These are phyloP conservation scores for Apiotrichum gracile DNA, from an alignment of 1,284 basidiomycete genomes.

Conservation along the genomic window DNA sequence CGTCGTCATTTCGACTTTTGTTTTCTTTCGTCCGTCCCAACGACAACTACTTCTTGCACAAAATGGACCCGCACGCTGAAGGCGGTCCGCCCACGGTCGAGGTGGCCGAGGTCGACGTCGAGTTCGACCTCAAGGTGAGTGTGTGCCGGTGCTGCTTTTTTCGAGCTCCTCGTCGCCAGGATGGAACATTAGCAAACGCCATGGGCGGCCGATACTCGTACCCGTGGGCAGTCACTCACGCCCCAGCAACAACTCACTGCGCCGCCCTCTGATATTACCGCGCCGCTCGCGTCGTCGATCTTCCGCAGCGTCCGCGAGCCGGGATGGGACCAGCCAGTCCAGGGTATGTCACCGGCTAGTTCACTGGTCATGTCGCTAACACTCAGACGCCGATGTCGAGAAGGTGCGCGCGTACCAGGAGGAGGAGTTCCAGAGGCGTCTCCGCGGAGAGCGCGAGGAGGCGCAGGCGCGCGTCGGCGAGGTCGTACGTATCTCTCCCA, in stretches of 20 bases:
- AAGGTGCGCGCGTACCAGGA: conserved; percentile 64
- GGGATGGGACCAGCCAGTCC: conserved; percentile 7
- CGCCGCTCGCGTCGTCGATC: conserved; percentile 13
- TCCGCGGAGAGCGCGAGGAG: conserved; percentile 71
- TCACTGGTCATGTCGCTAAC: no score
- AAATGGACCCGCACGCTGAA: conserved; percentile 44
- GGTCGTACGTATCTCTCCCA: conserved; percentile 54
- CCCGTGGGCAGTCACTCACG: no score
- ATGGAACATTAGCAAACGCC: no score
- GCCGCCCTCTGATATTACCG: conserved; percentile 1
- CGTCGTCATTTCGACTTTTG: not conserved
- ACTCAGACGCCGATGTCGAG: conserved; percentile 41
- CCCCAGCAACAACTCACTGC: conserved; percentile 14
- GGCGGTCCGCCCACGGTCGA: conserved; percentile 32
- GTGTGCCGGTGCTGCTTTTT: no score
- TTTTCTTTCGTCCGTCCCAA: not conserved
- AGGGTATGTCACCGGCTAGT: conserved; percentile 1
- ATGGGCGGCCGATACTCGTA: no score
- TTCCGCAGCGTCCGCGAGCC: conserved; percentile 14
- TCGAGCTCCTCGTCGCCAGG: no score
- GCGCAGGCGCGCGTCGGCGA: conserved; percentile 62
- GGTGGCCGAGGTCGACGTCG: conserved; percentile 41
- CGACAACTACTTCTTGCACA: not conserved
- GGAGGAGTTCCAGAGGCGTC: conserved; percentile 58
- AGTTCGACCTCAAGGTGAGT: conserved; percentile 19